phyloP scores from a whole-genome alignment of 441 rosid genomes.

The Brassica balearica region DNA sequence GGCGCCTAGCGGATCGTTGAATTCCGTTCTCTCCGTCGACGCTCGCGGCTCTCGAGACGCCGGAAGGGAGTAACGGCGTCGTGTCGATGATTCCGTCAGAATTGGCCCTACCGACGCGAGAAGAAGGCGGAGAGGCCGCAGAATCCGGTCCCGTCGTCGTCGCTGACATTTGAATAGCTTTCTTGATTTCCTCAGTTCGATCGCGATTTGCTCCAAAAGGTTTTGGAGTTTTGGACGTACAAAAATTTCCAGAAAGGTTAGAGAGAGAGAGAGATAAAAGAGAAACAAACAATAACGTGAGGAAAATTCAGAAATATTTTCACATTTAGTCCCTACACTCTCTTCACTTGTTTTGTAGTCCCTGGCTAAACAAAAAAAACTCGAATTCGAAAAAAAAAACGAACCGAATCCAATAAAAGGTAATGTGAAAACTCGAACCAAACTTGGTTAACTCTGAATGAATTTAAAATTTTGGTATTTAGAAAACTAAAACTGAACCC shows the following conservation, averaged over 20 bases:
- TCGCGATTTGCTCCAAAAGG: slow-evolving; percentile 13
- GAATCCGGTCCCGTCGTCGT: slow-evolving; percentile 58
- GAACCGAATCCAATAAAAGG: too few relatives aligned
- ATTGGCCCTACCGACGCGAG: slow-evolving; percentile 61
- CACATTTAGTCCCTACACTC: neutral
- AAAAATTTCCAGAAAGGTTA: neutral
- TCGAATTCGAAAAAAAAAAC: too few relatives aligned
- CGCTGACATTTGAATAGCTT: slow-evolving; percentile 23
- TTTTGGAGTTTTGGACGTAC: slow-evolving; percentile 6
- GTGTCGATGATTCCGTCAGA: slow-evolving; percentile 71
- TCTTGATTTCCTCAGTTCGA: slow-evolving; percentile 1
- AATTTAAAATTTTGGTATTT: too few relatives aligned
- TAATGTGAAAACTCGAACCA: too few relatives aligned
- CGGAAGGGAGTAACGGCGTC: slow-evolving; percentile 66
- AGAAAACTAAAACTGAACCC: too few relatives aligned
- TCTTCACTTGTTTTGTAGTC: neutral
- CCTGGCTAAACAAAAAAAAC: too few relatives aligned
- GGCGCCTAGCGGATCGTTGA: slow-evolving; percentile 60
- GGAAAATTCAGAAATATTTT: neutral
- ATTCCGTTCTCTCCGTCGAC: slow-evolving; percentile 23
- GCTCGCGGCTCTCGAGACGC: slow-evolving; percentile 38
- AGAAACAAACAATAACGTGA: slow-evolving; percentile 21
- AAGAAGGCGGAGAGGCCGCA: slow-evolving; percentile 60
- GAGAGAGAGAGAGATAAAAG: neutral
- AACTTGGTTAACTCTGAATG: too few relatives aligned